phyloP scores from a whole-genome alignment of 805 yeast genomes.

The Grigorovia humatica region DNA sequence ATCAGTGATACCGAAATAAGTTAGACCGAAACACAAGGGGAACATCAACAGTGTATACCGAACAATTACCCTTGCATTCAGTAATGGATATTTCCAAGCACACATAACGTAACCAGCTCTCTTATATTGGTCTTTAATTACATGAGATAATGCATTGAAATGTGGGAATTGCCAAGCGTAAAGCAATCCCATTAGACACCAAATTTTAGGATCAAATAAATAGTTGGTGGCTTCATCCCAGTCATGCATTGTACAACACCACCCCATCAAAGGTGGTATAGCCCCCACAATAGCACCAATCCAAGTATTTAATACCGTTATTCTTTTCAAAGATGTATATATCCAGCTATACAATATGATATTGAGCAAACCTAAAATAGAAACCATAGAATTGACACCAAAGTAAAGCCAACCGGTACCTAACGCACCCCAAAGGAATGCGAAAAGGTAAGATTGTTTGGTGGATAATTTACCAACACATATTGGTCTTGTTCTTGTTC shows the following conservation, averaged over 20 bases:
- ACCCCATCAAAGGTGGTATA: conserved; percentile 97
- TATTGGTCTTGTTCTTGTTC: conserved; percentile 85
- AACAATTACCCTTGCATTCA: conserved; percentile 88
- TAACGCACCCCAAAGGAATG: conserved; percentile 50
- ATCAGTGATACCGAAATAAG: conserved; percentile 75
- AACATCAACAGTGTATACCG: conserved; percentile 88
- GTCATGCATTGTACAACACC: conserved; percentile 40
- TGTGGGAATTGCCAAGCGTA: conserved; percentile 99
- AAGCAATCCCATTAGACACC: conserved; percentile 82
- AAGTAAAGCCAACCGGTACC: conserved; percentile 60
- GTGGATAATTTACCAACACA: conserved; percentile 75
- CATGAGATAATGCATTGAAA: conserved; percentile 84
- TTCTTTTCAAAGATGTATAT: conserved; percentile 83
- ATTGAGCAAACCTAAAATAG: conserved; percentile 68
- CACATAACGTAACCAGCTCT: conserved; percentile 97
- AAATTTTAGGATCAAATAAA: conserved; percentile 78
- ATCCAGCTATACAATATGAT: conserved; percentile 80
- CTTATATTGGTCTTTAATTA: conserved; percentile 77
- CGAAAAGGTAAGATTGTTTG: conserved; percentile 69
- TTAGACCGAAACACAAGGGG: conserved; percentile 78
- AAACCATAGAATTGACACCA: conserved; percentile 84
- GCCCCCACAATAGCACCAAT: conserved; percentile 99
- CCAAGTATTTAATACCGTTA: conserved; percentile 87
- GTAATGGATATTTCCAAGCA: conserved; percentile 80
- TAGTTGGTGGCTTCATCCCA: not conserved